Evolutionary conservation across 2,329 filamentous ascomycete species (phyloP).

Genomic region (Volutella citrinella): DNA sequence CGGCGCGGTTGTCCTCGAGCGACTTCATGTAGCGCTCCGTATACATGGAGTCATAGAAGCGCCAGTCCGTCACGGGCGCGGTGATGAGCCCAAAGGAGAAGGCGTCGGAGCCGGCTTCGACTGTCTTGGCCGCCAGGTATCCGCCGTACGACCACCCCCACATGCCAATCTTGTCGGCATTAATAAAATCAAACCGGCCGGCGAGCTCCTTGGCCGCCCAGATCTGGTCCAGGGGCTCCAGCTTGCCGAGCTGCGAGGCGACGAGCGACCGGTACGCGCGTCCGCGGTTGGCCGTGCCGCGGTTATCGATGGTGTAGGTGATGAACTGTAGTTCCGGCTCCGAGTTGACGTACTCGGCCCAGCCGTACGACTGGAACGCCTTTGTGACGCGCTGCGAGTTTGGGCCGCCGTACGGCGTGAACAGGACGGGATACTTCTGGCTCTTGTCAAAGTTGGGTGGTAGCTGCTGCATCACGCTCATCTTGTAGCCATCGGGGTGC

Average conservation of each 20-base stretch:
- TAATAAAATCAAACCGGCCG: slow-evolving; percentile 49
- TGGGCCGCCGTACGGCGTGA: slow-evolving; percentile 67
- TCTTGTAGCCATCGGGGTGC: slow-evolving; percentile 57
- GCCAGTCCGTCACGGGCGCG: slow-evolving; percentile 66
- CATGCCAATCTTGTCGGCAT: slow-evolving; percentile 59
- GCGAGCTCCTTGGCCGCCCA: slow-evolving; percentile 60
- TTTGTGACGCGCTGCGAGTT: slow-evolving; percentile 61
- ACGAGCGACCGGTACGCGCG: slow-evolving; percentile 60
- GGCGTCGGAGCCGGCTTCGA: slow-evolving; percentile 58
- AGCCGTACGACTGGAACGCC: slow-evolving; percentile 51
- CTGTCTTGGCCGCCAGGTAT: slow-evolving; percentile 63
- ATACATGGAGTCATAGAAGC: slow-evolving; percentile 70
- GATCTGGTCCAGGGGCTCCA: slow-evolving; percentile 65
- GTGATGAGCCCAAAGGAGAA: slow-evolving; percentile 64
- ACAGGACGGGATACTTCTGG: slow-evolving; percentile 64
- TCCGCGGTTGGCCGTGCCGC: slow-evolving; percentile 63
- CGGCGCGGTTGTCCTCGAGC: slow-evolving; percentile 50
- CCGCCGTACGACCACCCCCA: slow-evolving; percentile 70
- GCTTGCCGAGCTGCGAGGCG: slow-evolving; percentile 55
- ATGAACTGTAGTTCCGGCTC: slow-evolving; percentile 67
- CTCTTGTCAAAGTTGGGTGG: slow-evolving; percentile 60
- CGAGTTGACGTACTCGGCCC: slow-evolving; percentile 62
- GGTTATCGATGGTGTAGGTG: slow-evolving; percentile 65
- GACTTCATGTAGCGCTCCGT: slow-evolving; percentile 73
- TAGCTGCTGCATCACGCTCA: slow-evolving; percentile 64